Conservation (phyloP, 768 basidiomycete species). For the Hygrophoropsis aurantiaca region DNA sequence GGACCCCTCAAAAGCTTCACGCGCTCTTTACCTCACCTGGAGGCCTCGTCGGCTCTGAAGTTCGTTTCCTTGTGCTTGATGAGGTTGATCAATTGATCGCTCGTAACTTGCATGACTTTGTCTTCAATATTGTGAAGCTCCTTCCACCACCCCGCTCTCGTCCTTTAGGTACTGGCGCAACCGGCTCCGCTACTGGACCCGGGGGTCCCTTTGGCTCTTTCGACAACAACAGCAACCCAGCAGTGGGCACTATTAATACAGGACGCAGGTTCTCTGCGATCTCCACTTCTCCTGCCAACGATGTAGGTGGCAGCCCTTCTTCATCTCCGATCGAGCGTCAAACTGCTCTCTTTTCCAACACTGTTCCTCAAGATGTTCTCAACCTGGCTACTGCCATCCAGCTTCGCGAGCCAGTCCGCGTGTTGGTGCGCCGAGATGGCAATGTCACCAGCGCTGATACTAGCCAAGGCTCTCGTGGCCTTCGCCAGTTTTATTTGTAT, state of each 20-base stretch:
- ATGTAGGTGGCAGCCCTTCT: conserved; percentile 31
- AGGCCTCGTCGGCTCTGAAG: conserved; percentile 78
- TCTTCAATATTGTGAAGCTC: conserved; percentile 89
- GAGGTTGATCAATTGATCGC: conserved; percentile 99
- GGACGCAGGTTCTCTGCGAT: conserved; percentile 63
- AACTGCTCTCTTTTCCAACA: conserved; percentile 95
- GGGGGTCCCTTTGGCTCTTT: conserved; percentile 46
- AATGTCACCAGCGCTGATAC: conserved; percentile 73
- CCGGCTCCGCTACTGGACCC: conserved; percentile 31
- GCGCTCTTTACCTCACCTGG: conserved; percentile 83
- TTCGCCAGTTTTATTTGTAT: conserved; percentile 96
- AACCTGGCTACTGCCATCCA: conserved; percentile 93
- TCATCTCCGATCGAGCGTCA: conserved; percentile 66
- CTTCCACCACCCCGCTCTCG: conserved; percentile 86
- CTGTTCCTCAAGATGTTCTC: conserved; percentile 95
- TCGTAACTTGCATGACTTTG: conserved; percentile 92
- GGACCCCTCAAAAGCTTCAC: conserved; percentile 94
- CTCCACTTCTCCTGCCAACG: conserved; percentile 45
- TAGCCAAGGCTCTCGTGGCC: conserved; percentile 71
- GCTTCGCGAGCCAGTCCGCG: conserved; percentile 92
- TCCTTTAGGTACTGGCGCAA: conserved; percentile 37
- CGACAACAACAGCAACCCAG: conserved; percentile 40
- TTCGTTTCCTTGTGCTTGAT: conserved; percentile 92
- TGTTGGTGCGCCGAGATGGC: conserved; percentile 92
- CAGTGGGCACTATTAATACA: conserved; percentile 33